A percentile compares a stretch with the other conserved stretches of the same genome.
These are phyloP conservation scores for Fusarium verrucosum DNA, from an alignment of 2,329 filamentous ascomycete species.

Conservation along the genomic window DNA sequence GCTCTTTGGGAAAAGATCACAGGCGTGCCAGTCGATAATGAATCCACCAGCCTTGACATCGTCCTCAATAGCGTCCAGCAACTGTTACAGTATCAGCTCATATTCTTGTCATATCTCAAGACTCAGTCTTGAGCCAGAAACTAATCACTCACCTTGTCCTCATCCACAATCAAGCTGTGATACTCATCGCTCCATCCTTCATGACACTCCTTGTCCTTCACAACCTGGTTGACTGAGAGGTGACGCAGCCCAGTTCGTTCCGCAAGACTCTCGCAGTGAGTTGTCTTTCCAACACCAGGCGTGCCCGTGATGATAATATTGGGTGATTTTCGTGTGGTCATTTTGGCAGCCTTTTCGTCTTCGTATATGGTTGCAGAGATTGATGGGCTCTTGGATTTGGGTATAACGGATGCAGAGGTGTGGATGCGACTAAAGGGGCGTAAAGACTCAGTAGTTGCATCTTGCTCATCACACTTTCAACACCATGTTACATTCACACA, in stretches of 20 bases:
- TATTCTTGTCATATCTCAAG: neutral
- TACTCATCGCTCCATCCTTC: conserved; percentile 88
- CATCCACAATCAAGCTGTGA: conserved; percentile 91
- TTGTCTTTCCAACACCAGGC: conserved; percentile 95
- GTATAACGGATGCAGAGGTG: conserved; percentile 9
- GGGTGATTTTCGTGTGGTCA: conserved; percentile 64
- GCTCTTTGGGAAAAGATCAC: conserved; percentile 90
- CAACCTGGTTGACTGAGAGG: conserved; percentile 87
- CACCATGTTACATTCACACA: conserved; percentile 9
- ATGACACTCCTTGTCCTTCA: conserved; percentile 87
- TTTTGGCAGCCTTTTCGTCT: conserved; percentile 11
- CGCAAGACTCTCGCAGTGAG: conserved; percentile 84
- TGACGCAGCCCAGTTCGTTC: conserved; percentile 81
- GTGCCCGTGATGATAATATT: conserved; percentile 97
- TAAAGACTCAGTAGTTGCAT: conserved; percentile 22
- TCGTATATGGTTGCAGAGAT: conserved; percentile 37
- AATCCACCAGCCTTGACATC: conserved; percentile 81
- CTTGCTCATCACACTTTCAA: neutral
- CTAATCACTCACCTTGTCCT: conserved; percentile 79
- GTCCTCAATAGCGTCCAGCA: conserved; percentile 89
- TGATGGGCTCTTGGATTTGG: conserved; percentile 18
- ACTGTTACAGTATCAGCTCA: conserved; percentile 53
- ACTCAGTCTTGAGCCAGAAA: no score
- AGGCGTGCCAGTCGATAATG: conserved; percentile 98
- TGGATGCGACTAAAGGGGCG: conserved; percentile 37